Base-by-base conservation (phyloP, 495 filamentous ascomycete species). In the Aspergillus funiculosus region DNA sequence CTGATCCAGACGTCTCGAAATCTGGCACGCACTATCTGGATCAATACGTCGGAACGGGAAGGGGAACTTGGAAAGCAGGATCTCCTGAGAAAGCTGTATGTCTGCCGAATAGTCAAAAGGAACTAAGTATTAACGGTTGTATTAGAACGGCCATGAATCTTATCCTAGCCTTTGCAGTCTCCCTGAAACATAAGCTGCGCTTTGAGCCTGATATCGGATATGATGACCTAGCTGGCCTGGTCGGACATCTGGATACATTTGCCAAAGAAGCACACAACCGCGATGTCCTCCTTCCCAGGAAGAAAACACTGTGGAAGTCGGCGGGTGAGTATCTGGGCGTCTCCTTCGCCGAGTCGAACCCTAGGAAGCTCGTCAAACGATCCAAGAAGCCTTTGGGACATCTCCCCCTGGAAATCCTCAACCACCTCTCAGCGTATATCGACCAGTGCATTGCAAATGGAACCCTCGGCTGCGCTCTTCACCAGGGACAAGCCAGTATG, bases 201-300 rank as follows among this genome's bases (percentile, higher is more conserved):
- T 90, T 89, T 57, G 87, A 95, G 56, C 86, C 87, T 0, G 88
- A 86, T 61, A 78, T 83, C 15, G 80, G 82, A 43, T 91, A 94
- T 56, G 74, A 42, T 70, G 77, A 64, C 78, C 69, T 53, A 74
- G 80, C 46, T 75, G 82, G 50, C 44, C 58, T 68, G 13, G 52
- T 53, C 22, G 59, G 60, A 40, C 58, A 67, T 53, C 55, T 67
- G 24, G 61, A 72, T 20, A 72, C 70, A 0, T 89, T 86, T 35
- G 87, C 89, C 28, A 80, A 75, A 50, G 67, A 73, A 1, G 88
- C 87, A 2, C 80, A 80, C 34, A 58, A 74, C 27, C 70, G 68
- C 4, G 62, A 78, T 10, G 41, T 51, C 13, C 46, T 71, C n/a
- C 61, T 65, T 1, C 62, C 74, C 6, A 60, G 56, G 11, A 59